Conservation (phyloP, 2,329 filamentous ascomycete genomes). For the Pseudogymnoascus sp. region DNA sequence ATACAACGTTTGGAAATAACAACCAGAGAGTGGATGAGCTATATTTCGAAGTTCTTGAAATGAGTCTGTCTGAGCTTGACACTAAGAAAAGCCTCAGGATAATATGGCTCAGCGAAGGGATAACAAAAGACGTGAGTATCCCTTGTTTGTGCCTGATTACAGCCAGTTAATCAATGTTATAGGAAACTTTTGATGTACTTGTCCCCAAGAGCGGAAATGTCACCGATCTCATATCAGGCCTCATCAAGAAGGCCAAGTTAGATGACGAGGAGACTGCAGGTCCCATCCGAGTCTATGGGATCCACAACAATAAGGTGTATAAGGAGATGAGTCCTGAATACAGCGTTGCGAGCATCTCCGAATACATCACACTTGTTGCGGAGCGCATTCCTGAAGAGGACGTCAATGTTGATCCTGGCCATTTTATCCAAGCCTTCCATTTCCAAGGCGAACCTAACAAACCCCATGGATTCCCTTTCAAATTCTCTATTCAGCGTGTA, state of each 20-base stretch:
- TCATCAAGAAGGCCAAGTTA: slow-evolving; percentile 76
- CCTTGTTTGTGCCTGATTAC: slow-evolving; percentile 5
- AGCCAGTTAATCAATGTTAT: slow-evolving; percentile 23
- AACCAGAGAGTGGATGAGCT: slow-evolving; percentile 70
- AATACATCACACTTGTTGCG: slow-evolving; percentile 76
- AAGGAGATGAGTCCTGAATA: slow-evolving; percentile 67
- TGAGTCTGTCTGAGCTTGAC: slow-evolving; percentile 87
- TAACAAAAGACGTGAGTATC: slow-evolving; percentile 74
- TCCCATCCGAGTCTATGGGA: slow-evolving; percentile 75
- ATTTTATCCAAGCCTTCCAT: slow-evolving; percentile 76
- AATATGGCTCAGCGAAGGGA: slow-evolving; percentile 79
- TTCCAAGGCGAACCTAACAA: slow-evolving; percentile 86
- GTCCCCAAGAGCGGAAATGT: slow-evolving; percentile 81
- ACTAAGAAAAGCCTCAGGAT: slow-evolving; percentile 84
- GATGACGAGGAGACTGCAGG: slow-evolving; percentile 64
- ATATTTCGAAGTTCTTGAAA: slow-evolving; percentile 90
- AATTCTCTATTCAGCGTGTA: slow-evolving; percentile 77
- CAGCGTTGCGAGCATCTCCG: slow-evolving; percentile 74
- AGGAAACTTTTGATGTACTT: slow-evolving; percentile 76
- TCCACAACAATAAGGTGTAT: slow-evolving; percentile 75
- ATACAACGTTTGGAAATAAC: slow-evolving; percentile 63
- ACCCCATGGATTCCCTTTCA: slow-evolving; percentile 83
- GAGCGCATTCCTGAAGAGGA: slow-evolving; percentile 75
- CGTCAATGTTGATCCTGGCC: slow-evolving; percentile 47
- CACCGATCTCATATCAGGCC: slow-evolving; percentile 66